Base-by-base conservation (phyloP, 352 stramenopile genomes). In the Phytophthora cactorum region DNA sequence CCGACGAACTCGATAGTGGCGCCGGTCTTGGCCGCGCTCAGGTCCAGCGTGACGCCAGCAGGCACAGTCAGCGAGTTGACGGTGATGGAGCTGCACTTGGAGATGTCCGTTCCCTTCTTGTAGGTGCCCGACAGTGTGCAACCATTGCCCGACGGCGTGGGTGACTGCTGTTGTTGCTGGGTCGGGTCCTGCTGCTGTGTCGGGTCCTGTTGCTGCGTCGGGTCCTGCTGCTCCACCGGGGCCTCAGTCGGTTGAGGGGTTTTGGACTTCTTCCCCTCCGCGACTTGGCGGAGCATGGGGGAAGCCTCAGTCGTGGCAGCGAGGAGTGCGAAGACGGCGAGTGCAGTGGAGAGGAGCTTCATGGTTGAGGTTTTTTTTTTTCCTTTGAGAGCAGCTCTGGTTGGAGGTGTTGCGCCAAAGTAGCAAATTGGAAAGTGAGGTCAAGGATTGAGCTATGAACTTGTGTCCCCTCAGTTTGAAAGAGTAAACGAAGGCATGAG, bases 81-180 rank as follows among this genome's bases (percentile, higher is more conserved):
- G 5, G 36, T 43, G 12, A 43, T n/a, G 5, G 11, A 11, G 12
- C 36, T 43, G 36, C 36, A 43, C 10, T 15, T 17, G 12, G 36
- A 43, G 59, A 80, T 74, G 27, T 63, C 64, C 2, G 72, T 65
- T 10, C 72, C 72, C 3, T 44, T 58, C 56, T 68, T 66, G 61
- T 75, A 60, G 2, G 64, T 72, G 12, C 50, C 59, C 0, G 64
- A 66, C 31, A 80, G 66, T 45, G 72, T 73, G 49, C 74, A 67
- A 15, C n/a, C 49, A 10, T 22, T 55, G 32, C 36, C 31, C 10
- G 36, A 39, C 34, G 8, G 6, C 3, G 14, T 27, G 14, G 27
- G 17, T 22, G 17, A 31, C 28, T 29, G 28, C 32, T 54, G 50
- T 31, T 54, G 31, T 15, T 50, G 12, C 28, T 65, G 36, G 9